A percentile compares a stretch with the other conserved stretches of the same genome.
These are phyloP conservation scores for Apiotrichum mycotoxinovorans DNA, from an alignment of 1,284 basidiomycete species.

Conservation along the genomic window DNA sequence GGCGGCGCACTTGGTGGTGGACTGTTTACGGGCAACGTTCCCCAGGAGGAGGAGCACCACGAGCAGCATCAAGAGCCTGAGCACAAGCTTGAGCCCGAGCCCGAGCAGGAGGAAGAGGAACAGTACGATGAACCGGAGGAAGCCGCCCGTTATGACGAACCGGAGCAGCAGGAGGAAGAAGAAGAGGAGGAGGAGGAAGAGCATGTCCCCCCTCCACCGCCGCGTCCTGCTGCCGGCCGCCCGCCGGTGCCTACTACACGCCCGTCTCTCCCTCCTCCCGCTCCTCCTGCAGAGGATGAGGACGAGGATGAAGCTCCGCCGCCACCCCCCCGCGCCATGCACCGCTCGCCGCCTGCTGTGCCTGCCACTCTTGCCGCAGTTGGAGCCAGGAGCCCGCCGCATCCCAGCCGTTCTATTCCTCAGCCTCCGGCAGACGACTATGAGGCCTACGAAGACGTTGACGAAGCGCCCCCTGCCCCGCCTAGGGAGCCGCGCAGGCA, in stretches of 20 bases:
- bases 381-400: neutral
- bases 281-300: constrained; percentile 16
- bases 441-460: neutral
- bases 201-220: neutral
- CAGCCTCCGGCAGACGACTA: neutral
- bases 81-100: constrained; percentile 4
- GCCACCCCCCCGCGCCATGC: constrained; percentile 12
- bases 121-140: neutral
- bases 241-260: neutral
- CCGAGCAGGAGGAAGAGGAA: neutral
- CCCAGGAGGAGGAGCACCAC: constrained; percentile 8
- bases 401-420: neutral
- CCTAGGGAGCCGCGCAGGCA: neutral
- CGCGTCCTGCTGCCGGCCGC: neutral
- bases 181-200: neutral
- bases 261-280: neutral
- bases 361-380: neutral
- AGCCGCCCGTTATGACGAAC: neutral
- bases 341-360: constrained; percentile 16
- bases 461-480: too few relatives aligned
- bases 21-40: constrained; percentile 37
- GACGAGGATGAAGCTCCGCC: constrained; percentile 16
- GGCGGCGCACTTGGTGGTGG: constrained; percentile 48
- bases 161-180: neutral
- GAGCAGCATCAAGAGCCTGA: constrained; percentile 11